Evolutionary conservation across 768 basidiomycete species (phyloP).

Genomic region (Tulasnella sp.): DNA sequence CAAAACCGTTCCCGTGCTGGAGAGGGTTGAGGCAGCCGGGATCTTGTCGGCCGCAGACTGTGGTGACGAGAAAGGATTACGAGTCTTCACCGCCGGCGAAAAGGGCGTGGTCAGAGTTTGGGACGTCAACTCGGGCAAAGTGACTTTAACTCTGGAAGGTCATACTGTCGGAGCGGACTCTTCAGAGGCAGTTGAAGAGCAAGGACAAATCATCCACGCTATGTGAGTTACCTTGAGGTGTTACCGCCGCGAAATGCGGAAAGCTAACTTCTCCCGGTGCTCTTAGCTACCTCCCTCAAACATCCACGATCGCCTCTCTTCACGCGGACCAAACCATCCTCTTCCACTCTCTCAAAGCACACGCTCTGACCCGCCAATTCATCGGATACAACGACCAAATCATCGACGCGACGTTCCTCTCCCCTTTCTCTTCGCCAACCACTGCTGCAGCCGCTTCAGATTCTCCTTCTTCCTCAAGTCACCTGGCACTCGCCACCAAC

Average conservation of each 20-base stretch:
- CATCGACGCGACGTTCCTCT: conserved; percentile 78
- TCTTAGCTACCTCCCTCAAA: conserved; percentile 59
- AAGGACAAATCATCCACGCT: conserved; percentile 72
- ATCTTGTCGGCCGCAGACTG: conserved; percentile 38
- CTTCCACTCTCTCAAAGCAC: conserved; percentile 71
- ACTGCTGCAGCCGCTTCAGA: conserved; percentile 23
- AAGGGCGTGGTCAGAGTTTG: conserved; percentile 80
- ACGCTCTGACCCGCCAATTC: conserved; percentile 63
- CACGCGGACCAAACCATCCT: conserved; percentile 97
- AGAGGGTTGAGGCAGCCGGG: conserved; percentile 74
- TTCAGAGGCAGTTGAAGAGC: conserved; percentile 59
- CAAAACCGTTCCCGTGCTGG: conserved; percentile 75
- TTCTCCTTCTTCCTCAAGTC: conserved; percentile 43
- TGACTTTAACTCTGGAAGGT: conserved; percentile 41
- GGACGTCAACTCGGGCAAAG: conserved; percentile 62
- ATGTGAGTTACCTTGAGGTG: conserved; percentile 50
- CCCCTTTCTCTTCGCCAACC: conserved; percentile 30
- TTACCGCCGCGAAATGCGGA: not conserved
- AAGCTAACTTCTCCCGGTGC: conserved; percentile 6
- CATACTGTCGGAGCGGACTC: conserved; percentile 38
- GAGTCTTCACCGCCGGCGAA: conserved; percentile 86
- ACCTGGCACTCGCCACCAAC: conserved; percentile 93
- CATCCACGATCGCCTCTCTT: conserved; percentile 63
- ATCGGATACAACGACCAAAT: conserved; percentile 99
- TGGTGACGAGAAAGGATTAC: conserved; percentile 38